phyloP scores from a whole-genome alignment of 2,329 filamentous ascomycete genomes.

The Aspergillus piperis region DNA sequence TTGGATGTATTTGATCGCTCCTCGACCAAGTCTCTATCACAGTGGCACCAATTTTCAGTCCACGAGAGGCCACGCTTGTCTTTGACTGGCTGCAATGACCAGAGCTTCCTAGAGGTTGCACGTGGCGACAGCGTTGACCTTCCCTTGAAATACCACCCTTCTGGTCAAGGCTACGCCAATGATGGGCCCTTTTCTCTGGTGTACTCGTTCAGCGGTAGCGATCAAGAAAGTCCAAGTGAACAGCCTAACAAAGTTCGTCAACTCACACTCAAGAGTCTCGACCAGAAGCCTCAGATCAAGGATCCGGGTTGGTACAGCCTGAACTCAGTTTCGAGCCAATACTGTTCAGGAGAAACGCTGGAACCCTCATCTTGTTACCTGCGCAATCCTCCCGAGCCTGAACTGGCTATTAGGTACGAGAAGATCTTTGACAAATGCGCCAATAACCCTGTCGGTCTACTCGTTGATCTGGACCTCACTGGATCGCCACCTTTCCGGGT shows the following conservation, averaged over 20 bases:
- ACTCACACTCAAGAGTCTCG: slow-evolving; percentile 57
- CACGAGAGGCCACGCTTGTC: slow-evolving; percentile 79
- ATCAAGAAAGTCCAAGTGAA: slow-evolving; percentile 68
- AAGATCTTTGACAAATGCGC: slow-evolving; percentile 94
- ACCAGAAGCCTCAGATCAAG: slow-evolving; percentile 68
- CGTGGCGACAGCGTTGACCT: slow-evolving; percentile 69
- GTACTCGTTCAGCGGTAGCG: slow-evolving; percentile 79
- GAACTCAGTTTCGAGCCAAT: slow-evolving; percentile 74
- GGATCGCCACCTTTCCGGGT: slow-evolving; percentile 92
- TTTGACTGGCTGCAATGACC: slow-evolving; percentile 73
- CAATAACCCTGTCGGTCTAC: slow-evolving; percentile 85
- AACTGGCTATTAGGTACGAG: slow-evolving; percentile 70
- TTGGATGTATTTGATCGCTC: slow-evolving; percentile 68
- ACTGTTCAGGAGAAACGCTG: slow-evolving; percentile 82
- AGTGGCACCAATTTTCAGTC: slow-evolving; percentile 78
- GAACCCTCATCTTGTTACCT: slow-evolving; percentile 94
- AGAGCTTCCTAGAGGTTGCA: slow-evolving; percentile 79
- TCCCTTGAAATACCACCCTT: slow-evolving; percentile 69
- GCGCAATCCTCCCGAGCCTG: slow-evolving; percentile 86
- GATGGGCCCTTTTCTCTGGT: slow-evolving; percentile 71
- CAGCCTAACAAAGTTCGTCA: slow-evolving; percentile 60
- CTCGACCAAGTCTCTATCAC: slow-evolving; percentile 60
- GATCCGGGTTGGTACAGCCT: slow-evolving; percentile 85
- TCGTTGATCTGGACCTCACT: slow-evolving; percentile 84
- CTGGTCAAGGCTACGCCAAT: slow-evolving; percentile 57